Conservation (phyloP, 176 grass and related monocot genomes). For the Hordeum vulgare region MorexV3_pseudomolecules_assembly NC_058522.1:73504521-73505020, state of each 20-base stretch:
- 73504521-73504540: slow-evolving; percentile 44
- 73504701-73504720: slow-evolving; percentile 15
- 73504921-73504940: background rate
- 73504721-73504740: slow-evolving; percentile 24
- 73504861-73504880: background rate
- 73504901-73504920: background rate
- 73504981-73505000: slow-evolving; percentile 18
- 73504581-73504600: background rate
- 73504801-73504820: background rate
- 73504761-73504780: background rate
- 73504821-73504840: background rate
- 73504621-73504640: background rate
- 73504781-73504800: background rate
- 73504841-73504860: background rate
- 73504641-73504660: background rate
- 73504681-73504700: background rate
- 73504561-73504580: slow-evolving; percentile 27
- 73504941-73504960: background rate
- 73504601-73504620: slow-evolving; percentile 25
- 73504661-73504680: background rate
- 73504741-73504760: background rate
- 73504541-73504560: slow-evolving; percentile 36
- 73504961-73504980: background rate
- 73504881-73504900: background rate
- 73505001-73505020: slow-evolving; percentile 1